phyloP scores from a whole-genome alignment of 768 basidiomycete genomes.

The Leccinellum rugosiceps region DNA sequence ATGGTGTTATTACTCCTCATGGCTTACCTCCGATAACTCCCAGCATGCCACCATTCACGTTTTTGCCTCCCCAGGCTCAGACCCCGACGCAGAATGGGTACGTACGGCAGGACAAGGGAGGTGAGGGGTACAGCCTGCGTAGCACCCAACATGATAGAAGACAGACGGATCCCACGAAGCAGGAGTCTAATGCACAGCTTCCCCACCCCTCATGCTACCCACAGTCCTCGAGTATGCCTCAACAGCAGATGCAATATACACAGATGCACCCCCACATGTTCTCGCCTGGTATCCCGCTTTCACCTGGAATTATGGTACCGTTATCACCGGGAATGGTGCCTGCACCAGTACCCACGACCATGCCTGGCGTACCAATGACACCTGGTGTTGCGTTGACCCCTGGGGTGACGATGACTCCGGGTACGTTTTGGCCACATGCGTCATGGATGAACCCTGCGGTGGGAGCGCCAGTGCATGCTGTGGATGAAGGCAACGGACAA shows the following conservation, averaged over 20 bases:
- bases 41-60: conserved; percentile 93
- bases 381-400: conserved; percentile 44
- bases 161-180: not conserved
- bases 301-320: conserved; percentile 29
- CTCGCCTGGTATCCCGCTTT: conserved; percentile 31
- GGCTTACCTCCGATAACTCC: conserved; percentile 94
- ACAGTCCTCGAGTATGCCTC: conserved; percentile 12
- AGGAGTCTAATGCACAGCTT: conserved; percentile 7
- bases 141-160: conserved; percentile 6
- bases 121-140: conserved; percentile 3
- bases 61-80: conserved; percentile 52
- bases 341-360: conserved; percentile 14
- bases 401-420: conserved; percentile 68
- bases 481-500: conserved; percentile 13
- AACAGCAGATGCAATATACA: conserved; percentile 22
- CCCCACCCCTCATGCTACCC: conserved; percentile 12
- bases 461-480: conserved; percentile 51
- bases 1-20: conserved; percentile 59
- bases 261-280: conserved; percentile 27
- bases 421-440: conserved; percentile 66
- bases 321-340: conserved; percentile 26
- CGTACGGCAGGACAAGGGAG: not conserved
- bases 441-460: conserved; percentile 57
- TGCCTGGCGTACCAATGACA: conserved; percentile 26
- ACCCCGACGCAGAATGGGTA: conserved; percentile 21